Evolutionary conservation across 2,329 filamentous ascomycete species (phyloP).

Genomic region (Nothomitra cinnamomea): DNA sequence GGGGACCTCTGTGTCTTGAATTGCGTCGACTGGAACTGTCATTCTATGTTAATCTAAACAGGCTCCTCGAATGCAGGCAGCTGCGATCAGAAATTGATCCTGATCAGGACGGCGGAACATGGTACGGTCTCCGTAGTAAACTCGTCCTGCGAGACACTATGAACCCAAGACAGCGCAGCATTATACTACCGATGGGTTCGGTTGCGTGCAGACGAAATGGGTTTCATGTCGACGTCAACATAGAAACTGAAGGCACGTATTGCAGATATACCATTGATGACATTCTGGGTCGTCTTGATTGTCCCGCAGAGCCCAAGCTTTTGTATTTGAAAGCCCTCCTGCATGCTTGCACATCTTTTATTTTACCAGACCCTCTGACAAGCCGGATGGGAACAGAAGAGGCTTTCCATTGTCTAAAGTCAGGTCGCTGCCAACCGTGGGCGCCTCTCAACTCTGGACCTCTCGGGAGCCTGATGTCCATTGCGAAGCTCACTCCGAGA

Average conservation of each 20-base stretch:
- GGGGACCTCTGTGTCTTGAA: conserved; percentile 26
- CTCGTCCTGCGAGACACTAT: conserved; percentile 33
- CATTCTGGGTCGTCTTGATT: conserved; percentile 37
- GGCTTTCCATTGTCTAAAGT: conserved; percentile 31
- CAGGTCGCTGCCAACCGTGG: conserved; percentile 36
- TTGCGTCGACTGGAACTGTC: conserved; percentile 34
- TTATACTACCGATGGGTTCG: conserved; percentile 36
- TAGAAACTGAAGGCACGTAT: conserved; percentile 24
- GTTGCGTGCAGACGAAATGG: conserved; percentile 17
- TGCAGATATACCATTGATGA: conserved; percentile 35
- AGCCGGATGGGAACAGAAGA: conserved; percentile 44
- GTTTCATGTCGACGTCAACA: conserved; percentile 27
- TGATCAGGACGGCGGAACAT: conserved; percentile 41
- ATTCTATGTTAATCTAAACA: conserved; percentile 31
- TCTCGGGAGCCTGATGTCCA: conserved; percentile 10
- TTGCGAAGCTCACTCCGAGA: conserved; percentile 22
- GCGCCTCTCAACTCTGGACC: conserved; percentile 15
- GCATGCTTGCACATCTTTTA: conserved; percentile 43
- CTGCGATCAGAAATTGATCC: conserved; percentile 35
- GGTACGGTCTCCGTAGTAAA: conserved; percentile 42
- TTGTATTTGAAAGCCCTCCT: conserved; percentile 39
- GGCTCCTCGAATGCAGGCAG: conserved; percentile 30
- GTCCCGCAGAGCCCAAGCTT: conserved; percentile 36
- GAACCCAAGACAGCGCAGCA: conserved; percentile 27
- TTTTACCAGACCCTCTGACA: conserved; percentile 40